phyloP scores from a whole-genome alignment of 2,329 filamentous ascomycete species.

The Sporothrix humicola region DNA sequence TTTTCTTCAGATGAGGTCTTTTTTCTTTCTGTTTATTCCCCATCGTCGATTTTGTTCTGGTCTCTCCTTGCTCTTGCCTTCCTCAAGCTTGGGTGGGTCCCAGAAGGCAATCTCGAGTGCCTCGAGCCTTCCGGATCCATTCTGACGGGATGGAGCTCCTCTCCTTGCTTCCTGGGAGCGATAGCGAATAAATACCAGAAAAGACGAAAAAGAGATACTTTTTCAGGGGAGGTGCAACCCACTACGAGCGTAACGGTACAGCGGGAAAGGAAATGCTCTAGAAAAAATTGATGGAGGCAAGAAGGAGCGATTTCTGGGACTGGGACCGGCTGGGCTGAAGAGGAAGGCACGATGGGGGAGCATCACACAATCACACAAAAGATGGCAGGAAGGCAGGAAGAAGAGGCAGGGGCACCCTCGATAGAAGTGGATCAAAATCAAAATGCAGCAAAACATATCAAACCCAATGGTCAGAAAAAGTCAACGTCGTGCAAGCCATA shows the following conservation, averaged over 20 bases:
- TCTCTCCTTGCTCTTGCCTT: background rate
- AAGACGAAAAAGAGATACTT: background rate
- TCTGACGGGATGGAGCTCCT: background rate
- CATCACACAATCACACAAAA: background rate
- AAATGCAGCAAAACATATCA: background rate
- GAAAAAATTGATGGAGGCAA: background rate
- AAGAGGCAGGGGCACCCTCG: conserved; percentile 3
- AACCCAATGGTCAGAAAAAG: background rate
- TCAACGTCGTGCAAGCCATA: conserved; percentile 16
- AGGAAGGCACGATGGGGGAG: background rate
- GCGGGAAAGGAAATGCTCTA: conserved; percentile 2
- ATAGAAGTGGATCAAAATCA: background rate
- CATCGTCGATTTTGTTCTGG: background rate
- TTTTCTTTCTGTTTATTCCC: background rate
- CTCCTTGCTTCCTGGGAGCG: background rate
- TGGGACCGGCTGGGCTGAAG: background rate
- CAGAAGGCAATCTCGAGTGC: background rate
- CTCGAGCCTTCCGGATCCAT: background rate
- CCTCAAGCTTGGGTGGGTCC: background rate
- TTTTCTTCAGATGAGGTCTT: background rate
- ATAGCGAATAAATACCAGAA: background rate
- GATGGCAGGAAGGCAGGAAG: background rate
- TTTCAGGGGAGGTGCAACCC: background rate
- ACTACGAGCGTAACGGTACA: background rate
- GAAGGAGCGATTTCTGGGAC: background rate